Conservation (phyloP, 2,329 filamentous ascomycete genomes). For the Pyrenochaeta sp. region DNA sequence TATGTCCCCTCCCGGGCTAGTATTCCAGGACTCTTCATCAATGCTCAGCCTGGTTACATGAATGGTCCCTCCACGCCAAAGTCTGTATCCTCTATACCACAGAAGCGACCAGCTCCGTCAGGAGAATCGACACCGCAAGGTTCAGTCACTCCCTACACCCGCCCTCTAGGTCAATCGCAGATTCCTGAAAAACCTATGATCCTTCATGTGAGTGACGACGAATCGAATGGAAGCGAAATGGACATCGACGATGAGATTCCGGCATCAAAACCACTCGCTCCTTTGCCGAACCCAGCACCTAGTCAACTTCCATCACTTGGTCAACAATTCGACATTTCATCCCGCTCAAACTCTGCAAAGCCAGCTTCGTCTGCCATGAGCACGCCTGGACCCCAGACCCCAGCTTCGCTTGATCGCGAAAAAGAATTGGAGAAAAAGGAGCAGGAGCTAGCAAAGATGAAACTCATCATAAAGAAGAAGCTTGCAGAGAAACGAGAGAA, state of each 20-base stretch:
- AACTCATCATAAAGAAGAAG: constrained; percentile 35
- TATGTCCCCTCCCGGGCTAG: constrained; percentile 39
- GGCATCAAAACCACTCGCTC: constrained; percentile 20
- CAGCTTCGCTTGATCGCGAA: constrained; percentile 44
- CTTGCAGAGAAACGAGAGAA: constrained; percentile 33
- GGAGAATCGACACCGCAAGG: constrained; percentile 55
- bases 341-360: constrained; percentile 30
- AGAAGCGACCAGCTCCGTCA: constrained; percentile 71
- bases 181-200: constrained; percentile 70
- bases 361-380: constrained; percentile 34
- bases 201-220: constrained; percentile 85
- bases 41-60: constrained; percentile 18
- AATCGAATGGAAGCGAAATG: constrained; percentile 68
- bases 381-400: constrained; percentile 47
- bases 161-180: constrained; percentile 66
- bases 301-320: constrained; percentile 16
- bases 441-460: constrained; percentile 57
- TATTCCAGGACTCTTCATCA: constrained; percentile 64
- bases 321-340: constrained; percentile 32
- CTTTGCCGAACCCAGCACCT: neutral
- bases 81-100: constrained; percentile 14
- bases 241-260: constrained; percentile 66
- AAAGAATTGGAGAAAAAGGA: constrained; percentile 58
- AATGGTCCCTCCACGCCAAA: constrained; percentile 12
- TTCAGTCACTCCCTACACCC: constrained; percentile 56